Evolutionary conservation across 2,329 filamentous ascomycete genomes (phyloP), one percentile per base, ranked within the genome.

Genomic region (Tolypocladium cylindrosporum): DNA sequence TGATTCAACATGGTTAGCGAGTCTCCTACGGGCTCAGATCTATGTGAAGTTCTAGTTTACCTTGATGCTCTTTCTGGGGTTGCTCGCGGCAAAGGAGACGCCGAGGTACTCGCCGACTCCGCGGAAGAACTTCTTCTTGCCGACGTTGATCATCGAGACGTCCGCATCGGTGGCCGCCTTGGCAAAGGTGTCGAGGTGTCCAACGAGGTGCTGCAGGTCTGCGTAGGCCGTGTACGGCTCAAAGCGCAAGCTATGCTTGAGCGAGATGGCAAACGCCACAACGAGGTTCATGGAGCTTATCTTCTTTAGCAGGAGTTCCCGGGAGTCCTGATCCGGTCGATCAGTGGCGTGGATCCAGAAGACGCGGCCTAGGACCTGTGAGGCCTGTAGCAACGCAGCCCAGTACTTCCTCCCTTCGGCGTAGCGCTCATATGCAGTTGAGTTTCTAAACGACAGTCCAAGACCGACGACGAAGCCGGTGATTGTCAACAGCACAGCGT

Each of bases 171-270:
- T 77, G 11, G 79, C 81, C 7, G 73, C 70, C 58, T 77, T 84
- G 60, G 90, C 88, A 66, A 91, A 90, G 0, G 89, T 92, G 62
- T 90, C 82, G 37, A 95, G 79, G 67, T 91, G 86, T 19, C 81
- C 80, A 37, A 92, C 80, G 16, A 91, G 77, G 24, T 86, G 82
- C 42, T 82, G 75, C 6, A 95, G 77, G 66, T 94, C 90, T 1
- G 86, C 81, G 69, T 94, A 93, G 56, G 87, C 82, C 40, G 86
- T 84, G 65, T 89, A 90, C 1, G 90, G 90, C 69, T 95, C 90
- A 69, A 93, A 93, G 39, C 90, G 88, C 39, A 95, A 81, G 65
- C 85, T 87, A 73, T 94, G 90, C 75, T 93, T 93, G 59, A 95
- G 77, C 1, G 90, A 75, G 21, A 89, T 78, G n/a, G 89, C 81